Conservation (phyloP, 176 grass and related monocot species). For the Phragmites australis region DNA sequence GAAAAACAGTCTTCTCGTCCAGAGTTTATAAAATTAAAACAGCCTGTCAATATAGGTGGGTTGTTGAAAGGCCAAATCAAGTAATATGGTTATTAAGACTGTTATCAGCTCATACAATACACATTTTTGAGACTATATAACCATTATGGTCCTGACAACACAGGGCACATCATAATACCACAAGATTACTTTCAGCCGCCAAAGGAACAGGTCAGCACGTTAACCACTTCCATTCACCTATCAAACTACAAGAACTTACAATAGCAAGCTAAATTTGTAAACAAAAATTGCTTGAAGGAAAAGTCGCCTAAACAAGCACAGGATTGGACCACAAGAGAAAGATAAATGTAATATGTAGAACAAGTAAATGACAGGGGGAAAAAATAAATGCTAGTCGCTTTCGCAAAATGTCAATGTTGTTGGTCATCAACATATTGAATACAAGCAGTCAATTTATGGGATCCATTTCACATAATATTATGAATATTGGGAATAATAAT, state of each 20-base stretch:
- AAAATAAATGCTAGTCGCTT: too few relatives aligned
- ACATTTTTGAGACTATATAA: not conserved
- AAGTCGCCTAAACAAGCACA: not conserved
- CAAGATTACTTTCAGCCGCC: not conserved
- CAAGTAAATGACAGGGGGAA: conserved; percentile 14
- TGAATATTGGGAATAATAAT: not conserved
- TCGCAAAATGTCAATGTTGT: not conserved
- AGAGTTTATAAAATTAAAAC: too few relatives aligned
- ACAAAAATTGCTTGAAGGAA: not conserved
- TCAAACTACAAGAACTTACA: not conserved
- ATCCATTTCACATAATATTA: not conserved
- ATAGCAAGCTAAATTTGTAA: not conserved
- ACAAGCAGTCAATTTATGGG: not conserved
- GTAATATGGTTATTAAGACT: not conserved
- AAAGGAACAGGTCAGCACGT: not conserved
- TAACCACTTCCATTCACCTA: not conserved
- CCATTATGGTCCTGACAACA: not conserved
- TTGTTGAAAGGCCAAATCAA: not conserved
- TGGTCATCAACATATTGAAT: not conserved
- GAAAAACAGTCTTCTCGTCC: not conserved
- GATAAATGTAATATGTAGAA: not conserved
- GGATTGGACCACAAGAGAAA: not conserved
- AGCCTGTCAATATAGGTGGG: not conserved
- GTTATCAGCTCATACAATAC: not conserved
- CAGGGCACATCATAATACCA: not conserved